Evolutionary conservation across 352 stramenopile species (phyloP), one percentile per base, ranked within the genome.

Genomic region (Elongisporangium senticosum): DNA sequence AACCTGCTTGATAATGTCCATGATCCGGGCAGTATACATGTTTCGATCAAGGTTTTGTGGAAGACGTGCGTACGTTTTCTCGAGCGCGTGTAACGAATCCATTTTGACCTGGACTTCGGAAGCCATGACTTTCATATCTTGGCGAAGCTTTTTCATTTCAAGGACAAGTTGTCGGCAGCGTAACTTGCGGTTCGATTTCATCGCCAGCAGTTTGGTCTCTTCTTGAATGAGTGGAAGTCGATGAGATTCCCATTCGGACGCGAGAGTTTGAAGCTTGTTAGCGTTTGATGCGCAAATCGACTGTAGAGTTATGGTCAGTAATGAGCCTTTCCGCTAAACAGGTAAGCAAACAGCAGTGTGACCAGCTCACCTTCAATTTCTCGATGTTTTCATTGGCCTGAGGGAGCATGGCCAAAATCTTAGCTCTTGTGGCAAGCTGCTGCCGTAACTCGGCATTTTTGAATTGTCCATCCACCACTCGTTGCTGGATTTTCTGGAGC

Each of bases 1-100:
- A 23, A 95, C 84, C 40, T 91, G 79, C 61, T 92, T 91, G 72
- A 93, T 96, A 61, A 96, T 96, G 61, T 95, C 88, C 75, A 96
- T 88, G 61, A 96, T 96, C 2, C 88, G 84, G 26, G 81, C 78
- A 23, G 80, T 96, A 71, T 96, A 96, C 62, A 88, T 83, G 62
- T 72, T 86, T 40, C 87, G 84, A 57, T 89, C 82, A 67, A 77
- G 55, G 39, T 82, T 66, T 33, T 69, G 78, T 4, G 72, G 72
- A 7, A 86, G 71, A 51, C 59, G 73, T 20, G 75, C 70, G 52
- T 82, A 81, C 28, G 74, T 66, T 14, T 74, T 79, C 49, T 95
- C 82, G 8, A 96, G 71, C 7, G 62, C 50, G 10, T 61, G 61
- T 19, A 87, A 21, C 49, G 64, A 58, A 15, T 91, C 75, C 68